A percentile compares a stretch with the other conserved stretches of the same genome.
Evolutionary conservation across 2,329 filamentous ascomycete species (phyloP).

Genomic region (Leptographium lundbergii): DNA sequence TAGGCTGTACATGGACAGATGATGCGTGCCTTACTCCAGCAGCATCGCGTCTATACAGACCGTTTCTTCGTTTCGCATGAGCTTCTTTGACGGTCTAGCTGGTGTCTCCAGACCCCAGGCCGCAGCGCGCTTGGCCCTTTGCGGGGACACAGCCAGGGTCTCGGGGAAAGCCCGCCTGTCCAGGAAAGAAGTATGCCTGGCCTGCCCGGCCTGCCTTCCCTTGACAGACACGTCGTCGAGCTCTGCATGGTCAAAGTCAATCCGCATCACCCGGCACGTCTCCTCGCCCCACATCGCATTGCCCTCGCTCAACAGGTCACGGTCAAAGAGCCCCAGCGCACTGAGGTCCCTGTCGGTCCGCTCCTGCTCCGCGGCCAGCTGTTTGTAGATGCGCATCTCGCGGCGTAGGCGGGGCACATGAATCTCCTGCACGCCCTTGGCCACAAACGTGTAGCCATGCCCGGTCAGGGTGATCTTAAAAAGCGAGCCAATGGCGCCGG

Average conservation of each 20-base stretch:
- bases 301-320: not conserved
- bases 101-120: not conserved
- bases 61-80: not conserved
- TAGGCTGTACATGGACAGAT: too few relatives aligned
- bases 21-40: not conserved
- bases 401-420: not conserved
- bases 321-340: not conserved
- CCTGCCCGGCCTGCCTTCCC: not conserved
- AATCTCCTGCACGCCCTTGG: slow-evolving; percentile 5
- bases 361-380: slow-evolving; percentile 3
- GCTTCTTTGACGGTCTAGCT: not conserved
- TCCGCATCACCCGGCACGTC: slow-evolving; percentile 1
- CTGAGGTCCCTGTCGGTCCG: slow-evolving; percentile 1
- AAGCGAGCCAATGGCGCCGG: slow-evolving; percentile 3
- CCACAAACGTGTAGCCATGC: slow-evolving; percentile 10
- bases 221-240: not conserved
- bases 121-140: not conserved
- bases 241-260: slow-evolving; percentile 2
- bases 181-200: not conserved
- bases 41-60: not conserved
- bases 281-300: not conserved
- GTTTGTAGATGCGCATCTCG: slow-evolving; percentile 4
- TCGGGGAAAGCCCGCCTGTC: not conserved
- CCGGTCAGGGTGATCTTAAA: slow-evolving; percentile 8
- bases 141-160: not conserved